A percentile compares a stretch with the other conserved stretches of the same genome.
phyloP scores from a whole-genome alignment of 495 filamentous ascomycete genomes.

The Talaromyces trachyspermus region DNA sequence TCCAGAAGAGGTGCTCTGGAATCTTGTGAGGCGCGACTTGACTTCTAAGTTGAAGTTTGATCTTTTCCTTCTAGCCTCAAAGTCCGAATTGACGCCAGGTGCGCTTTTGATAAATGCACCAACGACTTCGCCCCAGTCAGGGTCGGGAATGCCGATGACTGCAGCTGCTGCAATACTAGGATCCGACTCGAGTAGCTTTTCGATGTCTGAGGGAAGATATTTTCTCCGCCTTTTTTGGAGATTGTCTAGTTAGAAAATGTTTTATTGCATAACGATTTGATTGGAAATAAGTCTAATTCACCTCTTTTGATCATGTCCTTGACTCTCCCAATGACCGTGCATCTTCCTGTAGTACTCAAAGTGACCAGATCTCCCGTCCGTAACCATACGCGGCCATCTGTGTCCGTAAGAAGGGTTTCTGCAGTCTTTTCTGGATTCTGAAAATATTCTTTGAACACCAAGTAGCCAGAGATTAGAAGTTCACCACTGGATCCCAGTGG shows the following conservation, averaged over 20 bases:
- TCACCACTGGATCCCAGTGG: slow-evolving; percentile 59
- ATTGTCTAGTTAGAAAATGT: too few species aligned
- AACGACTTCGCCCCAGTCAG: neutral
- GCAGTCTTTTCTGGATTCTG: slow-evolving; percentile 53
- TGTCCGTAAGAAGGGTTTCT: slow-evolving; percentile 48
- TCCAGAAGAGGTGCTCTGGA: slow-evolving; percentile 51
- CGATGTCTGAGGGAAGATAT: neutral
- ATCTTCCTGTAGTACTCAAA: neutral
- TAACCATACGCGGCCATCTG: neutral
- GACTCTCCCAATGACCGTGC: neutral
- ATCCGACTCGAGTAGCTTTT: neutral
- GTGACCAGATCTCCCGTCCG: neutral
- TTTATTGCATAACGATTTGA: neutral
- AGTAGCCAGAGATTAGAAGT: slow-evolving; percentile 65
- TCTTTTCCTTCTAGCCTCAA: neutral
- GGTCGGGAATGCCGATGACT: neutral
- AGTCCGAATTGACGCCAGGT: neutral
- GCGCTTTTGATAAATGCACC: neutral
- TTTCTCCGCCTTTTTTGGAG: neutral
- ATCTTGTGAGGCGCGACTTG: slow-evolving; percentile 38
- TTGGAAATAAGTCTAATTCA: neutral
- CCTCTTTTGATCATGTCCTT: neutral
- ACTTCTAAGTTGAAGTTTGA: neutral
- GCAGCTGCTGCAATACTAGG: neutral
- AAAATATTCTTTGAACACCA: slow-evolving; percentile 81